Conservation (phyloP, 768 basidiomycete genomes). For the Leucosporidium yakuticum region DNA sequence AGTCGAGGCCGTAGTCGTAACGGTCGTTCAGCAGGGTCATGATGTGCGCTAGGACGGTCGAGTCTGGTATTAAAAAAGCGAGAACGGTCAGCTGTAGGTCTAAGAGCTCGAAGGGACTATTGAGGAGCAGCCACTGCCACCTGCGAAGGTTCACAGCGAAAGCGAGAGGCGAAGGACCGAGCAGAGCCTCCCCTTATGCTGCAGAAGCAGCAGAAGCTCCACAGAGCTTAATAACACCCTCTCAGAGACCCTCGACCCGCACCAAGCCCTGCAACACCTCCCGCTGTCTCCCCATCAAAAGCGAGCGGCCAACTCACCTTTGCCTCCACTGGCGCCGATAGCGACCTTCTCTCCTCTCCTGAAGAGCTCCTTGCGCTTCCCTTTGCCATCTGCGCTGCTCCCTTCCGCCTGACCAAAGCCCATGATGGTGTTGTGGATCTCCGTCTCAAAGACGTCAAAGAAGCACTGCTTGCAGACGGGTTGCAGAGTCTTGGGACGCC, state of each 20-base stretch:
- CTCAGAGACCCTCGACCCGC: background rate
- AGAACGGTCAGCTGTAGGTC: background rate
- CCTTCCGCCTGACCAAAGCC: constrained; percentile 45
- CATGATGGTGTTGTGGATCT: constrained; percentile 91
- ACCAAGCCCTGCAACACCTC: background rate
- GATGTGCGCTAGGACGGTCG: constrained; percentile 93
- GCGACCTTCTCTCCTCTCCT: constrained; percentile 84
- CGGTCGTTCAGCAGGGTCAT: constrained; percentile 93
- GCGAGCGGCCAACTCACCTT: constrained; percentile 55
- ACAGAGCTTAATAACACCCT: background rate
- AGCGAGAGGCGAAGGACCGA: too few species aligned
- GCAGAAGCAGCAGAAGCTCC: background rate
- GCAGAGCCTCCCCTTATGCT: too few species aligned
- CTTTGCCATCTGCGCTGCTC: background rate
- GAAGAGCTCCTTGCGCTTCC: constrained; percentile 58
- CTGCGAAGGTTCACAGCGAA: too few species aligned
- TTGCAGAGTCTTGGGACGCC: constrained; percentile 92
- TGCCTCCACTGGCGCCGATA: constrained; percentile 96
- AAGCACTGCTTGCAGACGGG: constrained; percentile 95
- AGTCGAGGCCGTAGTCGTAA: constrained; percentile 81
- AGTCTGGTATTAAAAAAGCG: constrained; percentile 55
- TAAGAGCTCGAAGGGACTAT: too few species aligned
- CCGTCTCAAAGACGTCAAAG: constrained; percentile 95
- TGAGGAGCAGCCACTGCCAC: too few species aligned
- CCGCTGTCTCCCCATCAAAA: background rate